A percentile compares a stretch with the other conserved stretches of the same genome.
Conservation (phyloP, 2,329 filamentous ascomycete genomes). For the Waltergamsia citrina region DNA sequence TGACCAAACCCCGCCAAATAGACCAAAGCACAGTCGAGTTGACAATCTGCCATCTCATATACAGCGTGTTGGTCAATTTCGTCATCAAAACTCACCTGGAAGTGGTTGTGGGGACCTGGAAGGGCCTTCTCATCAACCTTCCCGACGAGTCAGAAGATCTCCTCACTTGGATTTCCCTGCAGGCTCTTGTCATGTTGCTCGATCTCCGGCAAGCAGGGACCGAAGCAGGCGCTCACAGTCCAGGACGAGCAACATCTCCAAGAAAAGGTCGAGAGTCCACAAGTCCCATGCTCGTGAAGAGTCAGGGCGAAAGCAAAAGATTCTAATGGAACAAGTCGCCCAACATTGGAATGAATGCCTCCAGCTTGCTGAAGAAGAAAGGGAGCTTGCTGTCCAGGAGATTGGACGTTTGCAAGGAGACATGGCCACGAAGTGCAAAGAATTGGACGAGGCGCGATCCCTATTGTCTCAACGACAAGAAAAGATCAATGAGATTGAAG, state of each 20-base stretch:
- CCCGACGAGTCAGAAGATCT: background rate
- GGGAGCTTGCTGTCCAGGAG: slow-evolving; percentile 12
- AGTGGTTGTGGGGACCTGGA: slow-evolving; percentile 21
- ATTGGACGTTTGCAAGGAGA: slow-evolving; percentile 15
- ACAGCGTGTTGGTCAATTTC: background rate
- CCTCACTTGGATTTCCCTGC: background rate
- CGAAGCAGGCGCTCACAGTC: slow-evolving; percentile 8
- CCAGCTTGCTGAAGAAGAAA: slow-evolving; percentile 18
- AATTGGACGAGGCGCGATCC: slow-evolving; percentile 4
- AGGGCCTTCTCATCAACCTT: slow-evolving; percentile 8
- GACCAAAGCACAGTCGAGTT: too few relatives aligned
- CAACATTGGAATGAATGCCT: slow-evolving; percentile 23
- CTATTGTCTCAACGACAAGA: slow-evolving; percentile 2
- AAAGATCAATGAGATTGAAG: slow-evolving; percentile 13
- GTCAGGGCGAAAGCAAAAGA: slow-evolving; percentile 14
- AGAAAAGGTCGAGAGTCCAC: slow-evolving; percentile 12
- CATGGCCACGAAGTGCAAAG: slow-evolving; percentile 10
- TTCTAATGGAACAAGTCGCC: slow-evolving; percentile 20
- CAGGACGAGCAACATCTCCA: slow-evolving; percentile 21
- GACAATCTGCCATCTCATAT: background rate
- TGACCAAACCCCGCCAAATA: background rate
- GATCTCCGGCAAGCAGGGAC: background rate
- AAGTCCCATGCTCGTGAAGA: slow-evolving; percentile 9
- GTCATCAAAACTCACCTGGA: slow-evolving; percentile 7
- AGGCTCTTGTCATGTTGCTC: background rate